These are phyloP conservation scores for Suillus occidentalis DNA, from an alignment of 768 basidiomycete genomes.

Conservation along the genomic window DNA sequence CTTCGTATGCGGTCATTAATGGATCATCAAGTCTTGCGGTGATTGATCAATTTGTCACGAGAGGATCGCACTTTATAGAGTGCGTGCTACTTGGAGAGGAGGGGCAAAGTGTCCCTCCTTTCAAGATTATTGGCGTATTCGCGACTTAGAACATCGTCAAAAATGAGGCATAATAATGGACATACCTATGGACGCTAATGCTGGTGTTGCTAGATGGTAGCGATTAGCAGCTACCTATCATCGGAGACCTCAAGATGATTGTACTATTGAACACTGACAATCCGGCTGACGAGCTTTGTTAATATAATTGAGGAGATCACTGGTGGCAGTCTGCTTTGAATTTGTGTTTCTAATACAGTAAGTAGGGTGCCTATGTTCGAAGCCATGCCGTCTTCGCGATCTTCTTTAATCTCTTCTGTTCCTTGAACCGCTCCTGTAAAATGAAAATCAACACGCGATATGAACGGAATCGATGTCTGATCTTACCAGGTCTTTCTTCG, in stretches of 20 bases:
- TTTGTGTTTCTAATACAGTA: conserved; percentile 1
- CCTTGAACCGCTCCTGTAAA: conserved; percentile 76
- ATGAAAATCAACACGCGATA: conserved; percentile 10
- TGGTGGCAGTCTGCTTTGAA: background rate
- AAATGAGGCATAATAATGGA: background rate
- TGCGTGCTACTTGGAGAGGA: conserved; percentile 89
- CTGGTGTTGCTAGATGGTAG: background rate
- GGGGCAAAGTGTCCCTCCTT: conserved; percentile 71
- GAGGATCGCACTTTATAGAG: conserved; percentile 92
- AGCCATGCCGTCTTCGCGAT: conserved; percentile 89
- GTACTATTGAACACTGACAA: background rate
- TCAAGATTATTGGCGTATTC: conserved; percentile 93
- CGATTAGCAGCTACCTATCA: background rate
- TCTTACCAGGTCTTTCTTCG: conserved; percentile 83
- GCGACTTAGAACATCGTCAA: conserved; percentile 47
- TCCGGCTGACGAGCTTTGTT: background rate
- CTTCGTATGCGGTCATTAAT: conserved; percentile 5
- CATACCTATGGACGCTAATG: background rate
- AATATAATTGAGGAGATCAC: background rate
- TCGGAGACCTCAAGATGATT: background rate
- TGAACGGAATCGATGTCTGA: conserved; percentile 7
- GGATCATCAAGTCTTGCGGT: conserved; percentile 58
- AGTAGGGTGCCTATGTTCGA: conserved; percentile 47
- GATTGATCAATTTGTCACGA: conserved; percentile 84
- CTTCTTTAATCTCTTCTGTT: conserved; percentile 80